These are phyloP conservation scores for Micractinium conductrix DNA, from an alignment of 139 green algal genomes.

Conservation along the genomic window DNA sequence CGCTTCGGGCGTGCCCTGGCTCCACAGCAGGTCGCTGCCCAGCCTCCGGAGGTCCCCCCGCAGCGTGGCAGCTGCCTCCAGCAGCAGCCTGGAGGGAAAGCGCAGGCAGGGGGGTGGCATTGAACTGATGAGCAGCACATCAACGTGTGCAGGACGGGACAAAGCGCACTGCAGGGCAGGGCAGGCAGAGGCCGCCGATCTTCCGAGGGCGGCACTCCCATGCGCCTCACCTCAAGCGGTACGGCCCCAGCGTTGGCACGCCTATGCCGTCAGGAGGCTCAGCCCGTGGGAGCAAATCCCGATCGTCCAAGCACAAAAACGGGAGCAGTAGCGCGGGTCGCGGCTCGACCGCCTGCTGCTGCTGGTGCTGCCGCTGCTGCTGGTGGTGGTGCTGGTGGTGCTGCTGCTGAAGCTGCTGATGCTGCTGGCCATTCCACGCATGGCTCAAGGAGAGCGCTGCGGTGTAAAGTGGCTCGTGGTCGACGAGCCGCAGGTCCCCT, in stretches of 20 bases:
- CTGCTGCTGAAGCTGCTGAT: too few relatives aligned
- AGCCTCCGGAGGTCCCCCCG: not conserved
- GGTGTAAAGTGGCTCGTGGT: conserved; percentile 43
- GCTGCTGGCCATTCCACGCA: too few relatives aligned
- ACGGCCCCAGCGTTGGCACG: conserved; percentile 18
- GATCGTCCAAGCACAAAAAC: conserved; percentile 33
- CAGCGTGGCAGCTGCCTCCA: conserved; percentile 20
- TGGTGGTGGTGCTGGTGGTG: too few relatives aligned
- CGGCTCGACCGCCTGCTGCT: too few relatives aligned
- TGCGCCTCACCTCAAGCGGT: conserved; percentile 25
- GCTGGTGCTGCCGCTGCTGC: too few relatives aligned
- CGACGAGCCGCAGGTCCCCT: conserved; percentile 36
- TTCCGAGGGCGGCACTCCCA: not conserved
- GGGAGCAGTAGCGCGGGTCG: conserved; percentile 31
- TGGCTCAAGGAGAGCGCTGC: not conserved
- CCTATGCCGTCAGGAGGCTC: not conserved
- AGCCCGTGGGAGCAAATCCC: not conserved
- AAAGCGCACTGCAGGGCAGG: too few relatives aligned
- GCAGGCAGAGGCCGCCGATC: not conserved
- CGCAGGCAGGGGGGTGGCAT: not conserved
- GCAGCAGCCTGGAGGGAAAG: conserved; percentile 38
- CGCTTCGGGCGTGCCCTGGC: not conserved
- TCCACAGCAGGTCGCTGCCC: conserved; percentile 11
- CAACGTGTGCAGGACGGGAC: too few relatives aligned
- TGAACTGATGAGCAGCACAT: not conserved